These are phyloP conservation scores for Massariosphaeria phaeospora DNA, from an alignment of 495 filamentous ascomycete genomes.

Conservation along the genomic window DNA sequence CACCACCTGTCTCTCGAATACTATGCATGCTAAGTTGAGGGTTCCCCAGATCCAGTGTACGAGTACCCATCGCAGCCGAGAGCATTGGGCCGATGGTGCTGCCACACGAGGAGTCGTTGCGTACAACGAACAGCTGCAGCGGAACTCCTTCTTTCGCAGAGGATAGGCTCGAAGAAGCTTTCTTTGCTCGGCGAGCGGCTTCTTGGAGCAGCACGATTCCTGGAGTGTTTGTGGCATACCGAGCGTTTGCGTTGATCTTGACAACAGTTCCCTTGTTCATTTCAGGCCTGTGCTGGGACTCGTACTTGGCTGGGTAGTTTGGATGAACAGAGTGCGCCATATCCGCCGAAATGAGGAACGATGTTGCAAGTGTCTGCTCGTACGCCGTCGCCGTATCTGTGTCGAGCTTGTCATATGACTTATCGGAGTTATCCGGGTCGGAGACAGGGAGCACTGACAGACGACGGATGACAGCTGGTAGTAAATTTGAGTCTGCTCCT, in stretches of 20 bases:
- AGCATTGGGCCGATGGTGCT: conserved; percentile 97
- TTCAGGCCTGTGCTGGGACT: conserved; percentile 80
- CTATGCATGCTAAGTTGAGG: conserved; percentile 97
- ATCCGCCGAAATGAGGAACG: conserved; percentile 92
- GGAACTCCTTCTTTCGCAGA: conserved; percentile 56
- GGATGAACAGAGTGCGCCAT: conserved; percentile 96
- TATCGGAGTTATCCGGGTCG: conserved; percentile 46
- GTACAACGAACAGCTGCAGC: conserved; percentile 90
- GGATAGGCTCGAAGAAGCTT: conserved; percentile 34
- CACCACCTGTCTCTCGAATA: conserved; percentile 86
- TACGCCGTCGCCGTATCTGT: conserved; percentile 67
- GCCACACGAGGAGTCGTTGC: conserved; percentile 90
- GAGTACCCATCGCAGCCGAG: conserved; percentile 71
- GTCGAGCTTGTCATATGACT: conserved; percentile 47
- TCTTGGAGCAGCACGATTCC: conserved; percentile 91
- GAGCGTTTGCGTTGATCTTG: conserved; percentile 96
- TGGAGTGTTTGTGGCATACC: conserved; percentile 93
- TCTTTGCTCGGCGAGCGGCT: conserved; percentile 62
- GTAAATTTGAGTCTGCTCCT: conserved; percentile 85
- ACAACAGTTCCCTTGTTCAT: conserved; percentile 96
- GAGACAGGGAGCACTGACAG: conserved; percentile 67
- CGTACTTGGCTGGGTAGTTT: conserved; percentile 89
- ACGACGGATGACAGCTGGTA: conserved; percentile 82
- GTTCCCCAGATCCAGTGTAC: conserved; percentile 91
- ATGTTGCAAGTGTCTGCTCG: conserved; percentile 87